Base-by-base conservation (phyloP, 2,329 filamentous ascomycete genomes). In the Sporothrix protearum region DNA sequence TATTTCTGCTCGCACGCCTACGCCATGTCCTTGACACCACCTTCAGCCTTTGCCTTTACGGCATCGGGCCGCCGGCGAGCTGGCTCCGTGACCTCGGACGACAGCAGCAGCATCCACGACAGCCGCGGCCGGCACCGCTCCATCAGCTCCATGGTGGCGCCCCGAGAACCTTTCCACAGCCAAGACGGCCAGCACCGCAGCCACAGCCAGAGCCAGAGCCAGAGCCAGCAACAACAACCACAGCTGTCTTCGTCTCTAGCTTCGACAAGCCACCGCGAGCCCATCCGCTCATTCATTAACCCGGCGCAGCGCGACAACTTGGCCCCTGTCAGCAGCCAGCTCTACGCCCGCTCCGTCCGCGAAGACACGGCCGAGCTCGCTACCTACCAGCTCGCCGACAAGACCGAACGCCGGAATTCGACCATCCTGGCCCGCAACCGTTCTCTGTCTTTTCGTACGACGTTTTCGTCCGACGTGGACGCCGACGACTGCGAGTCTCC, bases 301-400 rank as follows among this genome's bases (percentile, higher is more conserved):
- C 87, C 89, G 70, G 87, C 88, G 51, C 84, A 87, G 49, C 86
- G 89, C 74, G 87, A 88, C 55, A 82, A 86, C 76, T 80, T 86
- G 76, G 85, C 82, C 51, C 85, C 85, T 22, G 78, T 87, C 80
- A 92, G 95, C 78, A 91, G 88, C 76, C 86, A 88, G 22, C 88
- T 92, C 76, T 92, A 92, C 80, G 91, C 92, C 45, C 88, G 90
- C 72, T 92, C 89, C 75, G 91, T 97, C 53, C 91, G 94, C 74
- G 91, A 96, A 80, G 91, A 96, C 78, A 96, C 94, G 2, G 92
- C 93, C 68, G 93, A 97, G 80, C 85, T 97, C 71, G 94, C 94
- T 57, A 93, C 88, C 22, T 93, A 94, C 78, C 90, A 93, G 67
- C 86, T 97, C 36, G 90, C 90, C 51, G 88, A 92, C 76, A 85